These are phyloP conservation scores for Neonectria magnoliae DNA, from an alignment of 2,329 filamentous ascomycete genomes.

Conservation along the genomic window DNA sequence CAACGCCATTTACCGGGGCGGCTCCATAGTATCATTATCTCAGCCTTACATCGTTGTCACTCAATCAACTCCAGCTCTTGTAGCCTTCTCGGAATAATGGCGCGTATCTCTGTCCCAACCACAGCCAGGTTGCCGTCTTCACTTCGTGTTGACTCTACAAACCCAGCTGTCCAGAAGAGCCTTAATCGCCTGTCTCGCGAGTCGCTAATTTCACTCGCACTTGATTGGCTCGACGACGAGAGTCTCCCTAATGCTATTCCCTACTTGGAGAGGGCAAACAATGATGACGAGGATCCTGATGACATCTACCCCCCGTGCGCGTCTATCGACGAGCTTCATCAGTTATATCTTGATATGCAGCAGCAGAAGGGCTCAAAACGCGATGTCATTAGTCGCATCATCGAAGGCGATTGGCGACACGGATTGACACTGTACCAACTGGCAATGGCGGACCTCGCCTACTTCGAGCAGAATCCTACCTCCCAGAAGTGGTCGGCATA, in stretches of 20 bases:
- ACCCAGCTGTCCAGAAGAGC: constrained; percentile 71
- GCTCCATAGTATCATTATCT: constrained; percentile 10
- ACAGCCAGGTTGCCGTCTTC: constrained; percentile 76
- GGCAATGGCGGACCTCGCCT: constrained; percentile 74
- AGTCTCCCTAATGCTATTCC: constrained; percentile 65
- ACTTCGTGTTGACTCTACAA: constrained; percentile 73
- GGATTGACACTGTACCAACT: constrained; percentile 73
- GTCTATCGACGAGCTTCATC: constrained; percentile 72
- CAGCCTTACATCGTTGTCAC: constrained; percentile 20
- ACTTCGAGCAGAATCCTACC: constrained; percentile 71
- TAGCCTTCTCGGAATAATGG: constrained; percentile 50
- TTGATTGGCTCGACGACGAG: constrained; percentile 79
- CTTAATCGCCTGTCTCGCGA: constrained; percentile 77
- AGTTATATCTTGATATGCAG: constrained; percentile 70
- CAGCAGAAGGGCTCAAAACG: constrained; percentile 68
- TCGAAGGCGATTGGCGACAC: constrained; percentile 75
- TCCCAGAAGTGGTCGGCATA: constrained; percentile 73
- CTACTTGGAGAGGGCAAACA: constrained; percentile 52
- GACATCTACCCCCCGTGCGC: constrained; percentile 76
- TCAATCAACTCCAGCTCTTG: constrained; percentile 22
- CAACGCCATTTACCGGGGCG: constrained; percentile 13
- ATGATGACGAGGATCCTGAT: constrained; percentile 66
- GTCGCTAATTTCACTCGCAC: constrained; percentile 75
- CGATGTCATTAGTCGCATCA: constrained; percentile 70
- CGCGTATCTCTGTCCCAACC: constrained; percentile 73